Base-by-base conservation (phyloP, 75 land plant genomes). In the Chamaecyparis obtusa region DNA sequence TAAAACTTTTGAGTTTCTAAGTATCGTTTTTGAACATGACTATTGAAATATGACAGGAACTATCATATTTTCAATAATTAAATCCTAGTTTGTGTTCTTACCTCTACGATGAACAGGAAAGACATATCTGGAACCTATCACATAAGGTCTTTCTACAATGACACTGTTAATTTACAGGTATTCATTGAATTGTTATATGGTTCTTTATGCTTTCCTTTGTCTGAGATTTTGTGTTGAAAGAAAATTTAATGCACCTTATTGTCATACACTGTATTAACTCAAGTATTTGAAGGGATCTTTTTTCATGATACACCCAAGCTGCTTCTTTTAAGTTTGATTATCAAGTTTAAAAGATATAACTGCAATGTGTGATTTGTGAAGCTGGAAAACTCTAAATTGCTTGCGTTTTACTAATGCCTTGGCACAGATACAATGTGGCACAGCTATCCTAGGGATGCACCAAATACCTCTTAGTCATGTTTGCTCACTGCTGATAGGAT, bases 151-250 rank as follows among this genome's bases (percentile, higher is more conserved):
- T 84, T 84, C 64, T 84, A 54, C 56, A 51, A 55, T 33, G 3
- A 9, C 19, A 36, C 41, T 54, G 85, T 56, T 48, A 84, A 60
- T 32, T 36, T 84, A 21, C 85, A 84, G 85, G 85, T 84, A 84
- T 64, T 44, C 48, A 44, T n/a, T 27, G 14, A 32, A 32, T 74
- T 81, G 48, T 81, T 81, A 46, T n/a, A n/a, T 81, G 51, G 83
- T 17, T 27, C 48, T 46, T 46, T 81, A 44, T 27, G 48, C 48
- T 44, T 27, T 21, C 30, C 49, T 81, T 81, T 64, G 8, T 64
- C 30, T 44, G 16, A 74, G 36, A 32, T 32, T 74, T 81, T 46
- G 54, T 24, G 9, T 21, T 64, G 69, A 64, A 64, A 64, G 8
- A 64, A 46, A 44, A 44, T 81, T 81, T 41, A 13, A 24, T 81